Evolutionary conservation across 805 yeast species (phyloP), one percentile per base, ranked within the genome.

Genomic region (Metschnikowia chrysomelidarum): DNA sequence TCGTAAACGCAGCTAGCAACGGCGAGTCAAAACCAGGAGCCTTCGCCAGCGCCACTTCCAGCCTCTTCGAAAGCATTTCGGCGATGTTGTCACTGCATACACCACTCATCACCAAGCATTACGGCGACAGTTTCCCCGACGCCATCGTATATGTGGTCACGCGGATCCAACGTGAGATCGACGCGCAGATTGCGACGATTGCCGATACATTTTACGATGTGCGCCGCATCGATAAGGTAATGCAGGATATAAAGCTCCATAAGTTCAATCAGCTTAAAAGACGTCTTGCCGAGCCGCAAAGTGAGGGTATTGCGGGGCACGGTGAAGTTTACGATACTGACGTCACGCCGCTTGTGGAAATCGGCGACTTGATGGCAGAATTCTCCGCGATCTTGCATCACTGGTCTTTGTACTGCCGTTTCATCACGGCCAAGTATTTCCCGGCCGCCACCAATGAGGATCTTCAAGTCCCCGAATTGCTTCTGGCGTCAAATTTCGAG

Each of bases 171-270:
- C 67, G 75, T 32, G 98, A 93, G 54, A 81, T 93, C 19, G 98
- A 93, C 54, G 70, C 89, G n/a, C 98, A 93, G 54, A 82, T 91
- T 17, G 94, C 95, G 1, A 67, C 93, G 27, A 84, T 93, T 4
- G 69, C 85, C 36, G 98, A 91, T 57, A 85, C 93, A 0, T 87
- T 86, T 51, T 75, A 80, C 64, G 97, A 89, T 48, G 72, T 76
- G 19, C 73, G 86, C 44, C 68, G 80, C 18, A 51, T 88, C 4
- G 79, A 72, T 19, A 69, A 75, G 41, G 54, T 73, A 7, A 47
- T 84, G 16, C 69, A 70, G 36, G 86, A 80, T 16, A 68, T 82
- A 31, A 62, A 67, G 15, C 54, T 64, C 14, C 84, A 86, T 54
- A 43, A 44, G 7, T 67, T 62, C 43, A 62, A 62, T 1, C 40